phyloP scores from a whole-genome alignment of 2,329 filamentous ascomycete genomes.

The Emericellopsis atlantica region DNA sequence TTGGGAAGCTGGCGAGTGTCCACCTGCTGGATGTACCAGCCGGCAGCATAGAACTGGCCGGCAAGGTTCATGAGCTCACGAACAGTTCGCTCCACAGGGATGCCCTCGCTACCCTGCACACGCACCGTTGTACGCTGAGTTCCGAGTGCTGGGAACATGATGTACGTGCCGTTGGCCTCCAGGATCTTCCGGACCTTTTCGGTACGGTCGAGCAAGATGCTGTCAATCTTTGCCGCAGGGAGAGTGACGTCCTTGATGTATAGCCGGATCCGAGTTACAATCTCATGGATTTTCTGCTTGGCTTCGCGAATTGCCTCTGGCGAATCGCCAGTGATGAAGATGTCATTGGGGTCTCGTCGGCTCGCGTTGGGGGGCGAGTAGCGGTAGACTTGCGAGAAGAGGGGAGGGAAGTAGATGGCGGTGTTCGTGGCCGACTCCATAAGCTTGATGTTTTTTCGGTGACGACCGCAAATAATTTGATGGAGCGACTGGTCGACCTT shows the following conservation, averaged over 20 bases:
- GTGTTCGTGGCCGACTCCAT: conserved; percentile 94
- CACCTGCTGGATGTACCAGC: conserved; percentile 82
- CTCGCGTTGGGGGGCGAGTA: conserved; percentile 76
- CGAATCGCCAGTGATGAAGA: conserved; percentile 88
- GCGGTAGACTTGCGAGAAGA: conserved; percentile 83
- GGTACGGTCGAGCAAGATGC: conserved; percentile 76
- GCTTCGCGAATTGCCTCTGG: conserved; percentile 75
- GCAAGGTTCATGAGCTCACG: conserved; percentile 92
- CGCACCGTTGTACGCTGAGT: conserved; percentile 75
- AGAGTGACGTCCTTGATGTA: conserved; percentile 89
- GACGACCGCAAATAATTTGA: conserved; percentile 83
- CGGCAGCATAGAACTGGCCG: conserved; percentile 94
- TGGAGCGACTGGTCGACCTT: conserved; percentile 81
- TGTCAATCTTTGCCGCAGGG: conserved; percentile 86
- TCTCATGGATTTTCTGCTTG: conserved; percentile 82
- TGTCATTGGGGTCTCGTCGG: conserved; percentile 73
- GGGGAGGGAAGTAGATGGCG: conserved; percentile 94
- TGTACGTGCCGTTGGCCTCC: conserved; percentile 89
- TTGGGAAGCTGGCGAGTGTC: conserved; percentile 49
- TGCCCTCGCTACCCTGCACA: conserved; percentile 83
- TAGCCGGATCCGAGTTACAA: conserved; percentile 68
- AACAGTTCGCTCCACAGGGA: conserved; percentile 90
- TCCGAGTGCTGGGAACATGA: conserved; percentile 80
- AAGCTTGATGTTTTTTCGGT: conserved; percentile 92
- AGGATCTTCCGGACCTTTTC: conserved; percentile 98